Base-by-base conservation (phyloP, 2,329 filamentous ascomycete genomes). In the Dactylellina parvicollis region DNA sequence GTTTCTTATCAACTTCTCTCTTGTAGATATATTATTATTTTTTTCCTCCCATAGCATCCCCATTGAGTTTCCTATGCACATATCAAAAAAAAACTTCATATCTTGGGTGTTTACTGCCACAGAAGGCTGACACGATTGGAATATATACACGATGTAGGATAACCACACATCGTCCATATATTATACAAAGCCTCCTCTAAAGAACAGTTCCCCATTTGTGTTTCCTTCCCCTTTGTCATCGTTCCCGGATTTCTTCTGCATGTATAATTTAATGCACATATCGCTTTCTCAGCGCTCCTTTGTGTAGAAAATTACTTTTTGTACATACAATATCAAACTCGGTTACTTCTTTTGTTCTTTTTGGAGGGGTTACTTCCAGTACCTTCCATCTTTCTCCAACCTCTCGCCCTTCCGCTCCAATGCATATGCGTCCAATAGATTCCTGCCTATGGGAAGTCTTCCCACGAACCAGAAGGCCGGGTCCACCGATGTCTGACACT, bases 391-490 rank as follows among this genome's bases (percentile, higher is more conserved):
- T n/a, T n/a, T n/a, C n/a, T 24, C 40, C n/a, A 61, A 24, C 18
- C 30, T 40, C 28, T n/a, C 36, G 24, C 57, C 42, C n/a, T 56
- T 64, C 66, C 56, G 56, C 52, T 47, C 44, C 14, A 42, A 30
- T 71, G 66, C 66, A 50, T 67, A 34, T 44, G 26, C 28, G 26
- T 14, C 12, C 16, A 44, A 49, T 36, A n/a, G 52, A 44, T 61
- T n/a, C n/a, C 50, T 56, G 36, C 66, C 66, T 71, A 71, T 71
- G 57, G 66, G 66, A 71, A 62, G 28, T 49, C 66, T 71, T 71
- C 57, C 66, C 66, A 71, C 57, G 57, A 71, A 71, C 66, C 66
- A 71, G 66, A 64, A 44, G 66, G 49, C 66, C 66, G 66, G 66
- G 66, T 71, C 66, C 57, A 62, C 57, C 44, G 47, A 56, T 59